Percentiles rank a stretch among this genome's conserved stretches.
Conservation (phyloP, 805 yeast species). For the Yamadazyma scolyti region DNA sequence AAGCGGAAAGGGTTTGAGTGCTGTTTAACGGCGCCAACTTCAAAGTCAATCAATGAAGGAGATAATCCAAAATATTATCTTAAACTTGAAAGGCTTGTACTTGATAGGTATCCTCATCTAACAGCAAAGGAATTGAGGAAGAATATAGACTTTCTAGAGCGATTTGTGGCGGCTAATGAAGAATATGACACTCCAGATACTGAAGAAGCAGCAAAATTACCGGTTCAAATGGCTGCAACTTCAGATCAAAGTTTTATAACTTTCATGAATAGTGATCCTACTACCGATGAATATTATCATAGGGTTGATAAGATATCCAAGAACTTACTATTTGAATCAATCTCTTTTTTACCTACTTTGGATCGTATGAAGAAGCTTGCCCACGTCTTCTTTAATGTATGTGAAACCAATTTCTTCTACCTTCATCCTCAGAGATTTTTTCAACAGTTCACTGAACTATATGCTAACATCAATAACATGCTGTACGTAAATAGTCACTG, state of each 20-base stretch:
- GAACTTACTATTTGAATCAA: constrained; percentile 8
- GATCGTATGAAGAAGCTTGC: constrained; percentile 8
- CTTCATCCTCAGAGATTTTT: constrained; percentile 9
- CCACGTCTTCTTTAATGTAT: constrained; percentile 11
- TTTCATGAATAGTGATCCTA: constrained; percentile 10
- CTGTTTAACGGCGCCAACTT: too few species aligned
- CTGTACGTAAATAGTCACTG: constrained; percentile 10
- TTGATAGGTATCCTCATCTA: constrained; percentile 8
- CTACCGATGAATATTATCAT: constrained; percentile 4
- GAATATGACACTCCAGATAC: not conserved
- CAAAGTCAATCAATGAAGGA: too few species aligned
- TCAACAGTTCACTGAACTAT: constrained; percentile 5
- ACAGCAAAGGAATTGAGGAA: constrained; percentile 9
- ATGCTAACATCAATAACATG: constrained; percentile 7
- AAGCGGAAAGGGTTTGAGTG: too few species aligned
- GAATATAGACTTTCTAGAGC: constrained; percentile 12
- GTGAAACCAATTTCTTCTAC: constrained; percentile 16
- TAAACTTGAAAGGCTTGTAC: constrained; percentile 13
- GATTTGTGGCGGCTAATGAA: constrained; percentile 6
- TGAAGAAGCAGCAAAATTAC: constrained; percentile 1
- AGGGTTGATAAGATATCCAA: constrained; percentile 5
- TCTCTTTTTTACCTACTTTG: constrained; percentile 10
- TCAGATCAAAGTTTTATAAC: constrained; percentile 15
- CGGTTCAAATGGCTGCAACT: constrained; percentile 10
- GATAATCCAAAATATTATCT: constrained; percentile 11